These are phyloP conservation scores for Leishmania lainsoni DNA, from an alignment of 208 protist genomes.

Conservation along the genomic window DNA sequence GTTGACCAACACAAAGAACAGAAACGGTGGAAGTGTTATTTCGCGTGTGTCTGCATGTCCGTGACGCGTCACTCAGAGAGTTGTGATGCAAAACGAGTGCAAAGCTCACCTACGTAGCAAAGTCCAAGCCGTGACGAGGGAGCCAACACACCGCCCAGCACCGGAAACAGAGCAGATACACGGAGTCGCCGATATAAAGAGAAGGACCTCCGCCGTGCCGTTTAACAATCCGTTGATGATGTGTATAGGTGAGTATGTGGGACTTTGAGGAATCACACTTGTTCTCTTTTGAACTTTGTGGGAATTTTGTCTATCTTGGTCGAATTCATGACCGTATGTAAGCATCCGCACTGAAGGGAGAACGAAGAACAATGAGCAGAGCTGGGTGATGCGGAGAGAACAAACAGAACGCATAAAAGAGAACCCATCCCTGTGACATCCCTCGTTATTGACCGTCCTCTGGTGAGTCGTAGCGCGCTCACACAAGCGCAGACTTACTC, in stretches of 20 bases:
- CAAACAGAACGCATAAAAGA: not conserved
- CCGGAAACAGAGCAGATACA: not conserved
- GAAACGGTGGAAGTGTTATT: not conserved
- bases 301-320: not conserved
- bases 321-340: not conserved
- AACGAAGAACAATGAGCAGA: too few species aligned
- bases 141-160: not conserved
- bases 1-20: not conserved
- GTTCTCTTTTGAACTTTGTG: not conserved
- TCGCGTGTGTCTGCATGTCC: not conserved
- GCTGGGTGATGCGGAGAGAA: not conserved
- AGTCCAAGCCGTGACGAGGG: not conserved
- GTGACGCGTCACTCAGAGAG: not conserved
- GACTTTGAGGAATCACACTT: not conserved
- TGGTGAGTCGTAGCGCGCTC: not conserved
- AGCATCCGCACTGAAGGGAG: not conserved
- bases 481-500: not conserved
- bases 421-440: too few species aligned
- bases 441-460: not conserved
- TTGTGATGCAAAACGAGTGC: not conserved
- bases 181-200: not conserved
- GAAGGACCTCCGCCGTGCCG: not conserved
- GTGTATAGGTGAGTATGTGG: not conserved
- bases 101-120: not conserved
- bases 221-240: not conserved